Evolutionary conservation across 805 yeast species (phyloP), one percentile per base, ranked within the genome.

Genomic region (Monosporozyma solicola): DNA sequence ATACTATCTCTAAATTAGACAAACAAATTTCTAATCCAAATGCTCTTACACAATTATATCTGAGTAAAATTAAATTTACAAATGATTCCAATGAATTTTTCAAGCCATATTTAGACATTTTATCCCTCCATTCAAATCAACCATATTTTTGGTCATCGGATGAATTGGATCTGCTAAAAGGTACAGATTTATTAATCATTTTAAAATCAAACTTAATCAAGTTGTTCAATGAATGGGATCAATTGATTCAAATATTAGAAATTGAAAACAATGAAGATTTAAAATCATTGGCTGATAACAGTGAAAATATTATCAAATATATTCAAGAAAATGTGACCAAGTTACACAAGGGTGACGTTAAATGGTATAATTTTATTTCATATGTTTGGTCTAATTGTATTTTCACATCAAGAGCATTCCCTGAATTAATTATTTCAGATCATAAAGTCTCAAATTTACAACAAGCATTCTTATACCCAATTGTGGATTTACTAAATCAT

Each of bases 401-500:
- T 13, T 76, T 87, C 57, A 76, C 82, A 10, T 83, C 96, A 1
- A 76, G 97, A 57, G 85, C 94, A 0, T 91, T 91, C 63, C 97
- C 97, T 1, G 76, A 79, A 49, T 67, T 87, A 41, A 61, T 89
- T n/a, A 57, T 81, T n/a, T 35, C 41, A 5, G 72, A 72, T 20
- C 41, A 52, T 5, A 47, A 55, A 5, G 44, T 50, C 24, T 7
- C 39, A 5, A 77, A 75, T 55, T 51, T 71, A n/a, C 68, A 69
- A 41, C 79, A 77, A 55, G 88, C 87, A 6, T 83, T 91, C 74
- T 70, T 91, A 25, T 67, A 85, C 24, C 97, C 97, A 1, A 62
- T 91, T 10, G 76, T 88, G 13, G 97, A 91, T 63, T 68, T 88
- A 16, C 69, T 90, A 51, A 91, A 91, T 62, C 97, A 91, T 67